Conservation (phyloP, 495 filamentous ascomycete species). For the Thozetella sp. region DNA sequence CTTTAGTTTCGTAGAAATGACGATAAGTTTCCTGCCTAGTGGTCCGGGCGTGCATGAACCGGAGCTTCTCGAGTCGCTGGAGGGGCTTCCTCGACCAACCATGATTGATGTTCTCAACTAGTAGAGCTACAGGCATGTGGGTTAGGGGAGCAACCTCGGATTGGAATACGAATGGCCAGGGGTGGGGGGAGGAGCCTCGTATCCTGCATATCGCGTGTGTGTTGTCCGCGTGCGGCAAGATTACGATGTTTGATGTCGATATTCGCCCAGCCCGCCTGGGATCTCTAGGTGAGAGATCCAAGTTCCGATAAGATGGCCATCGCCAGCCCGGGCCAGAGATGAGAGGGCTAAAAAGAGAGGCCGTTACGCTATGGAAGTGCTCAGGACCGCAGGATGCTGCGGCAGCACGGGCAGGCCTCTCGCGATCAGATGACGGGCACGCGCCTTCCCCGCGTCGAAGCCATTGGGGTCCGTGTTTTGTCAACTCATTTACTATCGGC, state of each 20-base stretch:
- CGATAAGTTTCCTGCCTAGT: too few relatives aligned
- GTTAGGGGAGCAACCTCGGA: background rate
- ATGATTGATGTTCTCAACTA: too few relatives aligned
- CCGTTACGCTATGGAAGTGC: too few relatives aligned
- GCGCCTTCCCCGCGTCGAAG: background rate
- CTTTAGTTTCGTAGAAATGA: background rate
- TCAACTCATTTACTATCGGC: too few relatives aligned
- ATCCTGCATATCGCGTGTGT: background rate
- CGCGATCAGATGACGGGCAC: background rate
- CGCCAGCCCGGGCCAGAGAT: too few relatives aligned
- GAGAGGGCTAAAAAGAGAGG: too few relatives aligned
- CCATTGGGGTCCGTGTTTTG: too few relatives aligned
- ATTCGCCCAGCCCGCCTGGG: background rate
- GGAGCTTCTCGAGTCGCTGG: too few relatives aligned
- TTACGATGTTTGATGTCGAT: background rate
- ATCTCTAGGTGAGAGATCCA: too few relatives aligned
- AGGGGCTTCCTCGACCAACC: too few relatives aligned
- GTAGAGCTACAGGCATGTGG: background rate
- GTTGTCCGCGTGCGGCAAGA: background rate
- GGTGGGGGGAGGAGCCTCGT: background rate
- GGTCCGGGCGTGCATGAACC: background rate
- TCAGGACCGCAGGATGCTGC: too few relatives aligned
- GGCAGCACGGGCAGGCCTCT: background rate
- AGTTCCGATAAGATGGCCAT: too few relatives aligned
- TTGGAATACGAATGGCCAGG: background rate